These are phyloP conservation scores for Rhizomucor miehei DNA, from an alignment of 371 early-diverging fungal species.

Conservation along the genomic window DNA sequence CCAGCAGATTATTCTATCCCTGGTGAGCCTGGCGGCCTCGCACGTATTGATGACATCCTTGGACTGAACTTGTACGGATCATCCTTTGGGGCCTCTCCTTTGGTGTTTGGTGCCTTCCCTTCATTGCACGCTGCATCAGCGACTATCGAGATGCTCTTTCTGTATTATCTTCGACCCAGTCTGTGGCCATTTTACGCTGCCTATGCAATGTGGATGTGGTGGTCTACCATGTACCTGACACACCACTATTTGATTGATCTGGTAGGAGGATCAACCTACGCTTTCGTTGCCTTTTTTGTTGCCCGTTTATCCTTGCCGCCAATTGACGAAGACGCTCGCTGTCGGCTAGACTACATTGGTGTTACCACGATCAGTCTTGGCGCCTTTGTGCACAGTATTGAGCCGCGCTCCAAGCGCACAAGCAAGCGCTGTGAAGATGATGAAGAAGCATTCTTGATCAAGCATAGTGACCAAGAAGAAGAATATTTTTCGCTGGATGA, in stretches of 20 bases:
- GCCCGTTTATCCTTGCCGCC: conserved; percentile 32
- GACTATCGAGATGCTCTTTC: conserved; percentile 61
- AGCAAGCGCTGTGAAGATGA: conserved; percentile 1
- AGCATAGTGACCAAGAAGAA: background rate
- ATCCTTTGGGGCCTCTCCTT: conserved; percentile 69
- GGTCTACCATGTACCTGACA: conserved; percentile 73
- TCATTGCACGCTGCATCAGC: conserved; percentile 75
- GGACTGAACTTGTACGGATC: conserved; percentile 62
- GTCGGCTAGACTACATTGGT: conserved; percentile 39
- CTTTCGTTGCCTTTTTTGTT: conserved; percentile 52
- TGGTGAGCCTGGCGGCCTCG: conserved; percentile 71
- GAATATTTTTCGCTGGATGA: background rate
- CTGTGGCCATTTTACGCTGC: conserved; percentile 42
- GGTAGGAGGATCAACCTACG: conserved; percentile 69
- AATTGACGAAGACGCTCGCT: conserved; percentile 13
- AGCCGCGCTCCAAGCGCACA: conserved; percentile 3
- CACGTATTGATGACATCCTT: conserved; percentile 67
- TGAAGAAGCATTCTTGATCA: conserved; percentile 4
- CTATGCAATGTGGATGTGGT: conserved; percentile 74
- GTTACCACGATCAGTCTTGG: conserved; percentile 19
- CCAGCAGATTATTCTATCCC: conserved; percentile 70
- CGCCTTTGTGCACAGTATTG: conserved; percentile 24
- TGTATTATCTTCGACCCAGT: conserved; percentile 48
- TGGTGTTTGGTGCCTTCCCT: conserved; percentile 78
- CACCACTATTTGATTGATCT: conserved; percentile 78